Evolutionary conservation across 2,329 filamentous ascomycete species (phyloP).

Genomic region (Knufia petricola): DNA sequence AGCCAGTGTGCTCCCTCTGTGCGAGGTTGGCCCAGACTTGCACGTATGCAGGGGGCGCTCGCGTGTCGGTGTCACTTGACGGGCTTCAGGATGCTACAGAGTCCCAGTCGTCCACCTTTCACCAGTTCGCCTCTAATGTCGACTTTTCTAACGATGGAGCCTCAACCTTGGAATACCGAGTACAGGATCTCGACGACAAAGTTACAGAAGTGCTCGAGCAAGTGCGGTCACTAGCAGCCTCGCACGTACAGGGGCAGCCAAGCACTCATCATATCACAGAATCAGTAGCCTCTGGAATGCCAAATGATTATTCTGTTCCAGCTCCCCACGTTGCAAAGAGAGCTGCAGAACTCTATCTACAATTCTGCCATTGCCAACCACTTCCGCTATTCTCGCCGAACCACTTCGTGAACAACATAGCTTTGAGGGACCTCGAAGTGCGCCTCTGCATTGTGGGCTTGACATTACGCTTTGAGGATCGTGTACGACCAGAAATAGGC

Average conservation of each 20-base stretch:
- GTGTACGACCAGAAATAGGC: constrained; percentile 13
- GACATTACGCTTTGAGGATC: constrained; percentile 24
- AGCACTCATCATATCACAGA: background rate
- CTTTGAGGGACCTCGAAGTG: constrained; percentile 23
- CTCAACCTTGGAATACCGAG: background rate
- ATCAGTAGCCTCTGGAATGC: background rate
- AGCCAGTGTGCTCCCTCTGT: constrained; percentile 28
- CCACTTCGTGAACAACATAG: constrained; percentile 16
- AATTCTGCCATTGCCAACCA: constrained; percentile 28
- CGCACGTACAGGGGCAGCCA: background rate
- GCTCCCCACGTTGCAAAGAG: constrained; percentile 5
- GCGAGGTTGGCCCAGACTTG: constrained; percentile 27
- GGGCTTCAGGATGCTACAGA: constrained; percentile 1
- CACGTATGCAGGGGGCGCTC: constrained; percentile 20
- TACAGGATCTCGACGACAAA: constrained; percentile 9
- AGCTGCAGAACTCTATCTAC: constrained; percentile 24
- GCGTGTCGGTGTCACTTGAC: background rate
- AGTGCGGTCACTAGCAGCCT: background rate
- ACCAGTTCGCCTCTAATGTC: background rate
- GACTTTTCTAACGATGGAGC: background rate
- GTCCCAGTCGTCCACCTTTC: background rate
- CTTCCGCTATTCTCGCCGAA: constrained; percentile 25
- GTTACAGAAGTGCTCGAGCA: constrained; percentile 9
- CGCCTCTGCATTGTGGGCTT: constrained; percentile 26
- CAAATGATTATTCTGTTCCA: constrained; percentile 9